phyloP scores from a whole-genome alignment of 306 rosid genomes.

The Pterocarpus santalinus region DNA sequence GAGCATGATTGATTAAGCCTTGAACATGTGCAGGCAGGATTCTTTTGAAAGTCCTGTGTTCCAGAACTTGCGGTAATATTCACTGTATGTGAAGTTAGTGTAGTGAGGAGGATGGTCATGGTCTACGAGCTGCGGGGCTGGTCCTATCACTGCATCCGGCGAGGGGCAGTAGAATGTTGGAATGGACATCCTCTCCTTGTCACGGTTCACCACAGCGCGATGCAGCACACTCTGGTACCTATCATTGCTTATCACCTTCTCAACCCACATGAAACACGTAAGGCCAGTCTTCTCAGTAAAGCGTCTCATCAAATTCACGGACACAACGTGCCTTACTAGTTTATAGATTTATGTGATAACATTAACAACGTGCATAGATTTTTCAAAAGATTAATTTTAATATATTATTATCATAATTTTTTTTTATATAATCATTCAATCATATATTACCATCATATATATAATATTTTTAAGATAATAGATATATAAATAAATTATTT shows the following conservation, averaged over 20 bases:
- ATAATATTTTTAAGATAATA: too few species aligned
- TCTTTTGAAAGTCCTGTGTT: slow-evolving; percentile 61
- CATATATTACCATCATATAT: too few species aligned
- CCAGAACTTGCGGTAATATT: slow-evolving; percentile 84
- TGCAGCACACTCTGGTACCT: slow-evolving; percentile 89
- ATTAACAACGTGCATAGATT: too few species aligned
- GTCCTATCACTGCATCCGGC: slow-evolving; percentile 66
- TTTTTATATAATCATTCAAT: background rate
- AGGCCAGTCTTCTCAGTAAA: too few species aligned
- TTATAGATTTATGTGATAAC: too few species aligned
- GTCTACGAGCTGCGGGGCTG: slow-evolving; percentile 62
- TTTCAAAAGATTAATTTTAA: too few species aligned
- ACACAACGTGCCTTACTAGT: too few species aligned
- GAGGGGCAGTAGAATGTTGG: slow-evolving; percentile 89
- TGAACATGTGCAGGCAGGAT: slow-evolving; percentile 52
- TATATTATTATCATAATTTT: too few species aligned
- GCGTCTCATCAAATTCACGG: too few species aligned
- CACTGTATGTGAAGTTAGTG: slow-evolving; percentile 59
- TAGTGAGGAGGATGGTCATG: slow-evolving; percentile 56
- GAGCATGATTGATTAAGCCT: background rate
- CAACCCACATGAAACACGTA: too few species aligned
- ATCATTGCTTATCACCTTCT: slow-evolving; percentile 55
- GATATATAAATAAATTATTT: too few species aligned
- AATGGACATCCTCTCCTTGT: slow-evolving; percentile 77
- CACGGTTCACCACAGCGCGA: slow-evolving; percentile 75